Percentiles rank a stretch among this genome's conserved stretches.
Conservation (phyloP, 306 rosid species). For the Cicer yamashitae region DNA sequence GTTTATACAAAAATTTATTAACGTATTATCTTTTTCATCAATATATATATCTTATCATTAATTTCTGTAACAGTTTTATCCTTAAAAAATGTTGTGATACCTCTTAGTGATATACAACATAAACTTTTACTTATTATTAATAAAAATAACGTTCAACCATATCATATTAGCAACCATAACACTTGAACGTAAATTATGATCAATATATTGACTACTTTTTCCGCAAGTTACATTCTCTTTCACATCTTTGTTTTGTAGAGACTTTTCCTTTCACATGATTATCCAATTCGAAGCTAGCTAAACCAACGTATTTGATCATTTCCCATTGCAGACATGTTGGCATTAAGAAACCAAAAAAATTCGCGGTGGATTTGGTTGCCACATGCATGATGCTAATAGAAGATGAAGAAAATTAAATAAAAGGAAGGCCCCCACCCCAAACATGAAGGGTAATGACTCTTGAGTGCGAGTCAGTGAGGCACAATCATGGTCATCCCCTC, state of each 20-base stretch:
- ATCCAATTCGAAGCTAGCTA: background rate
- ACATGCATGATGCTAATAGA: constrained; percentile 38
- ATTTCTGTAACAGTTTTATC: too few relatives aligned
- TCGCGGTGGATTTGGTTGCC: constrained; percentile 30
- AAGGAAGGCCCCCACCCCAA: constrained; percentile 23
- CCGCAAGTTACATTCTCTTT: background rate
- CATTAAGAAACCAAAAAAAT: background rate
- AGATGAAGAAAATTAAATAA: background rate
- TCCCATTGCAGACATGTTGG: constrained; percentile 18
- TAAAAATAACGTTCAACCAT: too few relatives aligned
- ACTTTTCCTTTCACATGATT: background rate
- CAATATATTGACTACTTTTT: background rate
- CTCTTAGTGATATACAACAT: too few relatives aligned
- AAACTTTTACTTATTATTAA: too few relatives aligned
- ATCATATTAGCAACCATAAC: too few relatives aligned
- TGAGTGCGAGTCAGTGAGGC: constrained; percentile 51
- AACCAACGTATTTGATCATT: constrained; percentile 28
- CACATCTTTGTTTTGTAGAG: too few relatives aligned
- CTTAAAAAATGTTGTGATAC: too few relatives aligned
- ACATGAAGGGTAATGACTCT: constrained; percentile 48
- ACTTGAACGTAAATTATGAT: too few relatives aligned
- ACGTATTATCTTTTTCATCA: too few relatives aligned
- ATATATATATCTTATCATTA: too few relatives aligned
- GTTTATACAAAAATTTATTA: too few relatives aligned
- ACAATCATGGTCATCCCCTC: constrained; percentile 63